A percentile compares a stretch with the other conserved stretches of the same genome.
phyloP scores from a whole-genome alignment of 2,329 filamentous ascomycete genomes.

The Clarireedia monteithiana region DNA sequence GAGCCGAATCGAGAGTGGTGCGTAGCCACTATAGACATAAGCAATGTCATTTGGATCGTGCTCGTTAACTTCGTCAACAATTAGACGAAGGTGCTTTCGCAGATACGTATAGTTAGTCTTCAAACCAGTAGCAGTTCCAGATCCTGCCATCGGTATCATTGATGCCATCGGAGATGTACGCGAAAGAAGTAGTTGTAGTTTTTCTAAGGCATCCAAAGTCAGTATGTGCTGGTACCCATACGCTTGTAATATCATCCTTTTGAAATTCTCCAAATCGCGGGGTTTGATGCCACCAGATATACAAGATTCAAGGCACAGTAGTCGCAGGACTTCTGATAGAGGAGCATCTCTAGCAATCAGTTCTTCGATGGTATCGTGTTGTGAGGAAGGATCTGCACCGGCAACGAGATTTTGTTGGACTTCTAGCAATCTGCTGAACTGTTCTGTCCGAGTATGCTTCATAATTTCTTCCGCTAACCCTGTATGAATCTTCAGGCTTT shows the following conservation, averaged over 20 bases:
- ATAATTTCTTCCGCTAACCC: constrained; percentile 91
- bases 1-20: constrained; percentile 81
- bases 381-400: constrained; percentile 77
- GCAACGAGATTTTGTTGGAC: constrained; percentile 94
- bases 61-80: constrained; percentile 95
- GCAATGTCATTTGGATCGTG: constrained; percentile 88
- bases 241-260: constrained; percentile 77
- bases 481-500: constrained; percentile 86
- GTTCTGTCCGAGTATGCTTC: constrained; percentile 81
- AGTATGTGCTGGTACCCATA: constrained; percentile 94
- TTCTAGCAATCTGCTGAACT: constrained; percentile 81
- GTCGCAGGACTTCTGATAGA: constrained; percentile 69
- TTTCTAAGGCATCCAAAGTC: constrained; percentile 81
- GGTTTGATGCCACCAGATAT: constrained; percentile 82
- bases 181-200: constrained; percentile 76
- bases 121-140: constrained; percentile 45
- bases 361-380: constrained; percentile 88
- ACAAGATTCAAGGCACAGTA: constrained; percentile 87
- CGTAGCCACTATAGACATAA: constrained; percentile 98
- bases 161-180: constrained; percentile 70
- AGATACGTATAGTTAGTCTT: constrained; percentile 89
- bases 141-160: constrained; percentile 68
- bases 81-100: constrained; percentile 77
- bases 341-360: constrained; percentile 84
- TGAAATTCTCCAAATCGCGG: constrained; percentile 84